Conservation (phyloP, 2,329 filamentous ascomycete species). For the Alternaria consortialis region DNA sequence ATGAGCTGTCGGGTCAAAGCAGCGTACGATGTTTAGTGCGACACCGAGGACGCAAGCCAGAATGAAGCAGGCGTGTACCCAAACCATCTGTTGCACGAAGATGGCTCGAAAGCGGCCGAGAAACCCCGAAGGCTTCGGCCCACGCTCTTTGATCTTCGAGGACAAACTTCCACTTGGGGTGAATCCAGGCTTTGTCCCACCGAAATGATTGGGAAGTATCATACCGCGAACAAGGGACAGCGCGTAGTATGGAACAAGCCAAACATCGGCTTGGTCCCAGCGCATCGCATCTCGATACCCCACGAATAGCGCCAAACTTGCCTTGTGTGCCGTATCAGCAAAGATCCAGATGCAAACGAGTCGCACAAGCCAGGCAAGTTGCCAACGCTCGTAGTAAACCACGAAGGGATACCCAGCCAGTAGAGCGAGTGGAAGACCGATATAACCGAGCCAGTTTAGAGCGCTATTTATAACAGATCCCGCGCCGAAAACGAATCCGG, state of each 20-base stretch:
- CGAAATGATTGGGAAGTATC: neutral
- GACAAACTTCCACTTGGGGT: neutral
- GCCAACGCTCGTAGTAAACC: constrained; percentile 3
- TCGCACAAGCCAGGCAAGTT: constrained; percentile 1
- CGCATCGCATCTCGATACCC: constrained; percentile 3
- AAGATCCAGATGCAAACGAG: constrained; percentile 1
- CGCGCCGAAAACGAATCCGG: constrained; percentile 14
- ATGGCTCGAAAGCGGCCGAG: neutral
- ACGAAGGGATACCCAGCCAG: constrained; percentile 3
- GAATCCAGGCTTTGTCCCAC: constrained; percentile 3
- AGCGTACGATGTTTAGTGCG: neutral
- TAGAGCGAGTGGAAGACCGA: neutral
- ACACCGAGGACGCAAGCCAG: neutral
- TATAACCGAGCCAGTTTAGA: neutral
- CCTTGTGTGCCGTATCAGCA: constrained; percentile 2
- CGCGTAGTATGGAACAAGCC: neutral
- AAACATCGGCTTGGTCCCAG: neutral
- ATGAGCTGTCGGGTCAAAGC: neutral
- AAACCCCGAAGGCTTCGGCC: neutral
- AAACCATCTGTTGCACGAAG: neutral
- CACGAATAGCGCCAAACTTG: neutral
- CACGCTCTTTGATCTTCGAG: neutral
- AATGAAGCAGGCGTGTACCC: constrained; percentile 2
- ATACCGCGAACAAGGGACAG: neutral
- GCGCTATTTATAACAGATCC: neutral